Percentiles rank a stretch among this genome's conserved stretches.
Evolutionary conservation across 2,329 filamentous ascomycete genomes (phyloP).

Genomic region (Aspergillus quadrilineatus): DNA sequence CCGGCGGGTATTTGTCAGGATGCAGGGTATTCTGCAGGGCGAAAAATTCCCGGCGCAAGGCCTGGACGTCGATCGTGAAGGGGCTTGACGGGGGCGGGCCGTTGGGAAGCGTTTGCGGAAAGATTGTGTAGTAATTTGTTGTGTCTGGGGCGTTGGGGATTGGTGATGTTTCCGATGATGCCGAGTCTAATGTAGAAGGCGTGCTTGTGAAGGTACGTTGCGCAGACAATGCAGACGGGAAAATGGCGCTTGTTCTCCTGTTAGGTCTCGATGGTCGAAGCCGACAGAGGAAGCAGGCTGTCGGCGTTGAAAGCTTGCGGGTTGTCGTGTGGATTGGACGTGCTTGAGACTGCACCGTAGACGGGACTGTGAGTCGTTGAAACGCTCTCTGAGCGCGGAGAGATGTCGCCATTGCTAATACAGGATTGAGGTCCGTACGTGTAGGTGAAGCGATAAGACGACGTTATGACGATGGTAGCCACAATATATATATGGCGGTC

Average conservation of each 20-base stretch:
- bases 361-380: conserved; percentile 8
- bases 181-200: conserved; percentile 10
- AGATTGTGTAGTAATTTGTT: conserved; percentile 79
- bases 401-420: conserved; percentile 9
- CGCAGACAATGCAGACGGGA: not conserved
- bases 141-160: conserved; percentile 34
- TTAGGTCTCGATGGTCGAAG: not conserved
- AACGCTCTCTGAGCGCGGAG: conserved; percentile 17
- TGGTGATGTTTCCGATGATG: conserved; percentile 7
- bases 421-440: not conserved
- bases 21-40: conserved; percentile 65
- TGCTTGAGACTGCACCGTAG: not conserved
- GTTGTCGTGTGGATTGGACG: conserved; percentile 5
- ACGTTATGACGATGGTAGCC: not conserved
- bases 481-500: not conserved
- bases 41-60: conserved; percentile 81
- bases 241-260: not conserved
- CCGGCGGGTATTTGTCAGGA: conserved; percentile 50
- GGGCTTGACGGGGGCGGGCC: conserved; percentile 76
- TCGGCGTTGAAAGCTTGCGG: not conserved
- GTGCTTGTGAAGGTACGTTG: conserved; percentile 27
- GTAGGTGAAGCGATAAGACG: not conserved
- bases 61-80: conserved; percentile 70
- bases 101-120: conserved; percentile 71
- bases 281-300: conserved; percentile 18